These are phyloP conservation scores for Trichosporon ovoides DNA, from an alignment of 1,284 basidiomycete genomes.

Conservation along the genomic window DNA sequence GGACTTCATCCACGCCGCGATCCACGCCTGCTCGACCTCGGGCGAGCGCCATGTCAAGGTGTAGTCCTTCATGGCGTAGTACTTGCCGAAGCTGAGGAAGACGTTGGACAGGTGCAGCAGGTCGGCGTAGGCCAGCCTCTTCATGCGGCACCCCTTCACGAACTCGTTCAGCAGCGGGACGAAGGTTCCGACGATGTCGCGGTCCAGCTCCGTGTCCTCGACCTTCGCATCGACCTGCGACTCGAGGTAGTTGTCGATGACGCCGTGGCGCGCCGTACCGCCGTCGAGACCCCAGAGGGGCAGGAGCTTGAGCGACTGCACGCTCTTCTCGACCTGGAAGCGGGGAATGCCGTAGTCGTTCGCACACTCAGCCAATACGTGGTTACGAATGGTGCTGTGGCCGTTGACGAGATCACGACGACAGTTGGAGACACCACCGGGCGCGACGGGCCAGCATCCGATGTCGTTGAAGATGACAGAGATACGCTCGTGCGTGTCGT, in stretches of 20 bases:
- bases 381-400: constrained; percentile 14
- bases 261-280: constrained; percentile 11
- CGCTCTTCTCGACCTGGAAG: constrained; percentile 17
- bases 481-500: constrained; percentile 13
- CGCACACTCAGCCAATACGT: constrained; percentile 16
- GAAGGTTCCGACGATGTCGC: constrained; percentile 13
- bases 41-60: constrained; percentile 10
- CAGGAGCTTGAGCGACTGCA: constrained; percentile 14
- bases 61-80: constrained; percentile 16
- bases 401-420: constrained; percentile 18
- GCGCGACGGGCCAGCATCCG: constrained; percentile 15
- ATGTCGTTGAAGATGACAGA: constrained; percentile 16
- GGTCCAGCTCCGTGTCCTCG: constrained; percentile 10
- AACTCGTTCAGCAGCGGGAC: constrained; percentile 11
- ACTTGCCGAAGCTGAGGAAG: constrained; percentile 14
- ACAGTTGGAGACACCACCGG: constrained; percentile 16
- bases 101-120: constrained; percentile 9
- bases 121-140: constrained; percentile 1
- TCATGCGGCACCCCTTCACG: constrained; percentile 15
- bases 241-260: constrained; percentile 15
- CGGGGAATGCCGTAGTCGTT: constrained; percentile 16
- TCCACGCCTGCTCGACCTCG: constrained; percentile 10
- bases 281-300: constrained; percentile 17
- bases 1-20: constrained; percentile 11
- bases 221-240: constrained; percentile 16